Base-by-base conservation (phyloP, 495 filamentous ascomycete genomes). In the Talaromyces ruber region DNA sequence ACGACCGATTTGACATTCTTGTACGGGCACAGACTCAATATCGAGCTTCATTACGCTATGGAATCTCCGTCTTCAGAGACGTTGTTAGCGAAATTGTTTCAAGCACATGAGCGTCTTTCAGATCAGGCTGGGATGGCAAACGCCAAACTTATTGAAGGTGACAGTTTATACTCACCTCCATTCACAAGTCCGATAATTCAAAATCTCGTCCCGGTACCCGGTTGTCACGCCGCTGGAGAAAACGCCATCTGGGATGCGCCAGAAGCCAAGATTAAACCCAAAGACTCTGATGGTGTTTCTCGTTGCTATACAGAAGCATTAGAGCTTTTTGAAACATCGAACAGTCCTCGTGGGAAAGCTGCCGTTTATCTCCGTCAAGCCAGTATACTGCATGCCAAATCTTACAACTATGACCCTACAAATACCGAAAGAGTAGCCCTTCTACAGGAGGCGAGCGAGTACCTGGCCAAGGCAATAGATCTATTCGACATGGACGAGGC, bases 401-500 rank as follows among this genome's bases (percentile, higher is more conserved):
- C 63, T 16, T 65, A 62, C 25, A 29, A 59, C 8, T 59, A 62
- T 12, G 60, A 60, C 26, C 24, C 16, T 0, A 25, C 16, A 28
- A 43, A 62, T 54, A 30, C 58, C 51, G 5, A 55, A n/a, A 37
- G 62, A 24, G 16, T 47, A 14, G 39, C 60, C 21, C 7, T 61
- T 18, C 43, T 71, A 6, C 61, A 32, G 11, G 60, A 69, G 14
- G 28, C 64, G 12, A 56, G 61, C n/a, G 16, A 29, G 11, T 66
- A 66, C 32, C 21, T 69, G 2, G 30, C 65, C 34, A 14, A 67
- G 25, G 52, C 67, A 18, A 43, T 64, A 4, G 58, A 30, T 4
- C 30, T 71, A 1, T 69, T 69, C 53, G 69, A 63, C 6, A 55
- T 50, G 24, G 69, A 71, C 32, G 65, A 69, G 64, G 62, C 62